A percentile compares a stretch with the other conserved stretches of the same genome.
phyloP scores from a whole-genome alignment of 73 alveolate genomes.

The Paramecium sexaurelia region DNA sequence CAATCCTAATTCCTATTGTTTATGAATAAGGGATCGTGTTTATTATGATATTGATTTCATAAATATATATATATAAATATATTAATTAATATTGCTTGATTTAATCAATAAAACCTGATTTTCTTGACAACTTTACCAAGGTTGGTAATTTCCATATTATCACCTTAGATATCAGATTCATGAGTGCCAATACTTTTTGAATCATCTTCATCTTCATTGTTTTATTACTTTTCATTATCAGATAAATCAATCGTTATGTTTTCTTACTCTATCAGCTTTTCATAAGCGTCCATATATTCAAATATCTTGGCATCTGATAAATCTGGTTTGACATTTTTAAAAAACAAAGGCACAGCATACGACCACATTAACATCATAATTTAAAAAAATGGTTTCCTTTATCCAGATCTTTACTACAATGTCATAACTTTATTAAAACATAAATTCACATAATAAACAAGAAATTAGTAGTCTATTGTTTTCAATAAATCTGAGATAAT shows the following conservation, averaged over 20 bases:
- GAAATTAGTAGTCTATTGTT: background rate
- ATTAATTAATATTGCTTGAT: background rate
- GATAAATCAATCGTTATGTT: background rate
- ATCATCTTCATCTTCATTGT: background rate
- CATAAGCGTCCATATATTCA: background rate
- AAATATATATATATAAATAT: background rate
- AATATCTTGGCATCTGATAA: background rate
- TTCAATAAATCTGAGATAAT: background rate
- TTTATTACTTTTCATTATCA: background rate
- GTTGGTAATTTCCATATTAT: background rate
- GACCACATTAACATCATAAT: constrained; percentile 51
- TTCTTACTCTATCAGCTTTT: background rate
- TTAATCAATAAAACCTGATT: background rate
- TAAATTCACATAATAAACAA: constrained; percentile 18
- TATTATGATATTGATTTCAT: background rate
- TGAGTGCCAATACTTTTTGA: background rate
- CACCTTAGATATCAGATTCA: background rate
- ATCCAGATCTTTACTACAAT: background rate
- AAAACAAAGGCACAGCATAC: constrained; percentile 16
- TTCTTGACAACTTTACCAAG: background rate
- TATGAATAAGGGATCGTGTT: background rate
- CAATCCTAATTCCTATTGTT: background rate
- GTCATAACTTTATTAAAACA: constrained; percentile 28
- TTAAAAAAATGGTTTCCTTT: constrained; percentile 22
- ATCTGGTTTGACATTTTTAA: background rate